Conservation (phyloP, 441 rosid species). For the Rhodomyrtus psidioides region DNA sequence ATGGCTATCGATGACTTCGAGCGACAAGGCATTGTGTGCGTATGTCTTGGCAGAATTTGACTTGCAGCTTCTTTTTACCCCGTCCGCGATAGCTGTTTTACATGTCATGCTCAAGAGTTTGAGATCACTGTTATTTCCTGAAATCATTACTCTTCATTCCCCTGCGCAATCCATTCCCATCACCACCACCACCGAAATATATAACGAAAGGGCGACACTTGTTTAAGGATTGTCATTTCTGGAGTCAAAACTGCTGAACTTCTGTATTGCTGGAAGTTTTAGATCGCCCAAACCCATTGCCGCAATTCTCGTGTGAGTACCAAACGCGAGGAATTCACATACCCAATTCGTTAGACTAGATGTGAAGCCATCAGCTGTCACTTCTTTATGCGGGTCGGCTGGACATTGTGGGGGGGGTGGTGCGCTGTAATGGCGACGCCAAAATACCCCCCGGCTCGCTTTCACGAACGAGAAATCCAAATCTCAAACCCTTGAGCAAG, state of each 20-base stretch:
- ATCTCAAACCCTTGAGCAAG: not conserved
- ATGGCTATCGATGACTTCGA: not conserved
- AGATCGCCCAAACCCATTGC: not conserved
- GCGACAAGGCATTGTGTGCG: not conserved
- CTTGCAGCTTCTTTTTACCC: not conserved
- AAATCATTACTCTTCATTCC: too few species aligned
- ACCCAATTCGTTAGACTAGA: not conserved
- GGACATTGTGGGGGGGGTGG: not conserved
- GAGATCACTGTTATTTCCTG: not conserved
- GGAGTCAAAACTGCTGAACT: not conserved
- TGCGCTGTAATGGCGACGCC: not conserved
- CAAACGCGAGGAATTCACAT: not conserved
- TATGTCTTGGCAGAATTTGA: not conserved
- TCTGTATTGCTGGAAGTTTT: not conserved
- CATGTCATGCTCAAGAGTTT: not conserved
- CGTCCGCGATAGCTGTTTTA: not conserved
- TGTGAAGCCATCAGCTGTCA: not conserved
- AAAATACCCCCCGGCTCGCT: not conserved
- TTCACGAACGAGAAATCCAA: not conserved
- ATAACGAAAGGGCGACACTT: not conserved
- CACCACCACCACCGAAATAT: not conserved
- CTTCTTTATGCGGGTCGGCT: not conserved
- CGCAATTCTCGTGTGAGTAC: not conserved
- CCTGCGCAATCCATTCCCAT: not conserved
- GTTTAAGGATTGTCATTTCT: not conserved